A percentile compares a stretch with the other conserved stretches of the same genome.
Evolutionary conservation across 805 yeast genomes (phyloP).

Genomic region (Metahyphopichia silvanorum): DNA sequence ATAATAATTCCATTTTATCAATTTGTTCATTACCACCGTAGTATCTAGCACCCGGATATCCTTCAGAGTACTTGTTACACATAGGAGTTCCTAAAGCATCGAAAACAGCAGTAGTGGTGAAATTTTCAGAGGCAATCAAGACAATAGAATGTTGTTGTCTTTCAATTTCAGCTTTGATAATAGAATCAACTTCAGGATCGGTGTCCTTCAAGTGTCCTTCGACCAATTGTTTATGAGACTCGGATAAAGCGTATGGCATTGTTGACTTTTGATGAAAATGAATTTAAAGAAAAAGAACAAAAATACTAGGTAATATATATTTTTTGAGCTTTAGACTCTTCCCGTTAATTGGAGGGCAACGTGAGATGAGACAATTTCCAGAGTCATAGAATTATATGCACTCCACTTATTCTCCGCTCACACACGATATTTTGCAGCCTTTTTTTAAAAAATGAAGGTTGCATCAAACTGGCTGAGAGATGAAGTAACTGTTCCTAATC

Average conservation of each 20-base stretch:
- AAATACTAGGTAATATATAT: not conserved
- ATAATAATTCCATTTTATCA: slow-evolving; percentile 83
- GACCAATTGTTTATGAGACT: slow-evolving; percentile 49
- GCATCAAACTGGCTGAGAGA: too few relatives aligned
- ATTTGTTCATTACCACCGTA: slow-evolving; percentile 97
- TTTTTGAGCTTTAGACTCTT: not conserved
- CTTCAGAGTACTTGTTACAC: slow-evolving; percentile 98
- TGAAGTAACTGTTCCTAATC: too few relatives aligned
- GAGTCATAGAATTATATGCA: not conserved
- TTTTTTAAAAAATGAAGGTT: too few relatives aligned
- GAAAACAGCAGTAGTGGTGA: slow-evolving; percentile 92
- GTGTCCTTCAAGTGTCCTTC: slow-evolving; percentile 63
- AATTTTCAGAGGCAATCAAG: slow-evolving; percentile 92
- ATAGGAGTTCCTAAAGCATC: slow-evolving; percentile 92
- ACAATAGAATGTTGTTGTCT: slow-evolving; percentile 93
- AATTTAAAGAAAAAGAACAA: not conserved
- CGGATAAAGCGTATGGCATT: slow-evolving; percentile 47
- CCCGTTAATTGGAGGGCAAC: slow-evolving; percentile 1
- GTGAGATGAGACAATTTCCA: not conserved
- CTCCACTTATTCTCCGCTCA: too few relatives aligned
- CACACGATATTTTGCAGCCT: too few relatives aligned
- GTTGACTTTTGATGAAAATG: slow-evolving; percentile 1
- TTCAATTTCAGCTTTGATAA: slow-evolving; percentile 69
- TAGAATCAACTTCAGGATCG: slow-evolving; percentile 83
- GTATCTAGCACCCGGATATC: slow-evolving; percentile 97